Evolutionary conservation across 2,329 filamentous ascomycete species (phyloP), one percentile per base, ranked within the genome.

Genomic region (Aplosporella prunicola): DNA sequence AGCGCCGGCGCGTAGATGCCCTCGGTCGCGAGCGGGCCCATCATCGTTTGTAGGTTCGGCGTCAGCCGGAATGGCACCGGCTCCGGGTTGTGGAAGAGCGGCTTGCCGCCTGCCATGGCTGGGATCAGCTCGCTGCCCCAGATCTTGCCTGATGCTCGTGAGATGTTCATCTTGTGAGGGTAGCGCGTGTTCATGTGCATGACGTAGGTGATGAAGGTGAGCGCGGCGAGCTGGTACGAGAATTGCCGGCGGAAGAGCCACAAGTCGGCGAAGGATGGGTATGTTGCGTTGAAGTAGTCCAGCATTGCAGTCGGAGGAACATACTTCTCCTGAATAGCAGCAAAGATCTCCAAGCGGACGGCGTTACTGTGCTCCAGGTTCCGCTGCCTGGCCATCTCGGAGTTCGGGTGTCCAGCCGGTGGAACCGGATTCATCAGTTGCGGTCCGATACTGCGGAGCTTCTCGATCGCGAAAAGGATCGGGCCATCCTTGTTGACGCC

Each of bases 231-330:
- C 63, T 98, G 91, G 67, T 96, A 95, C 15, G 86, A 83, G 64
- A 98, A 94, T 47, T 94, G 88, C 42, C 88, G 80, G 42, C 91
- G 83, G 84, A 99, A 99, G 41, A 98, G 75, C 87, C 89, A 98
- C 69, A 96, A 95, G 52, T 95, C 88, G 30, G 83, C 77, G 60
- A 85, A 98, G 45, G 84, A 81, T 20, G 87, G 82, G 63, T 91
- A 96, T 5, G 79, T 83, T 47, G 74, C 70, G 55, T 88, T 83
- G 74, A 95, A 95, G 66, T 89, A 95, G 47, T 93, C 78, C 37
- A 93, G 72, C 15, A 82, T 80, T 42, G 96, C 68, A 3, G 77
- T 86, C 42, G 80, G 79, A 5, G 87, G 83, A 39, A 95, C 88
- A 74, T 82, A 93, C 57, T 88, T 89, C 58, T 93, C 82, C 61